These are phyloP conservation scores for Vitis rupestris DNA, from an alignment of 164 flowering plant species.

Conservation along the genomic window DNA sequence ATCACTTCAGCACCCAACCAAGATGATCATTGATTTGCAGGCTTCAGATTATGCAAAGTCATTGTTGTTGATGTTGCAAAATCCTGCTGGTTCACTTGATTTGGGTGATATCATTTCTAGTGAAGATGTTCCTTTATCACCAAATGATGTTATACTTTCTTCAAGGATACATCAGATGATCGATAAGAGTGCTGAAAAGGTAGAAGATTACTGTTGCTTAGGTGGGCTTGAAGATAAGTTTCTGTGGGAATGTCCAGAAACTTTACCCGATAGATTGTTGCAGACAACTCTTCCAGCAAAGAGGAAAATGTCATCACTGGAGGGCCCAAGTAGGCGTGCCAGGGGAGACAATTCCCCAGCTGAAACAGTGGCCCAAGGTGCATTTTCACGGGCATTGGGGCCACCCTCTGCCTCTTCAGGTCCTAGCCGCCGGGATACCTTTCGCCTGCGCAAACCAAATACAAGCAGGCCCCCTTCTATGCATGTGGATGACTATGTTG, in stretches of 20 bases:
- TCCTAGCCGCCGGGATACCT: constrained; percentile 81
- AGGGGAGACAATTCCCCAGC: constrained; percentile 58
- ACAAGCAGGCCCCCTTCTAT: constrained; percentile 99
- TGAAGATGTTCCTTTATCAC: constrained; percentile 17
- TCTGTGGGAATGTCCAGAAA: constrained; percentile 98
- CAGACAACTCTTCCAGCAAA: constrained; percentile 47
- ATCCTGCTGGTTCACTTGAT: constrained; percentile 33
- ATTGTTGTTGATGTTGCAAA: constrained; percentile 54
- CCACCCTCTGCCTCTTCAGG: constrained; percentile 47
- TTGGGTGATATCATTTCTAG: constrained; percentile 31
- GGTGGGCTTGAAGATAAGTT: constrained; percentile 66
- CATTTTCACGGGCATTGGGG: constrained; percentile 60
- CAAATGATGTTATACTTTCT: constrained; percentile 26
- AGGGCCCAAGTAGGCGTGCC: constrained; percentile 63
- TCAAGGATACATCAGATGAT: constrained; percentile 31
- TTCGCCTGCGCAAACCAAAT: constrained; percentile 94
- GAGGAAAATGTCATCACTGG: constrained; percentile 69
- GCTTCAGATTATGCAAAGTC: constrained; percentile 46
- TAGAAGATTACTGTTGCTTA: constrained; percentile 31
- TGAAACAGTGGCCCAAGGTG: constrained; percentile 43
- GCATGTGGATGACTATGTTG: constrained; percentile 99
- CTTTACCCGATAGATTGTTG: constrained; percentile 63
- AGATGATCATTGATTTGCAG: constrained; percentile 32
- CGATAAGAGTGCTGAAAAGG: constrained; percentile 36
- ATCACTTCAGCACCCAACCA: background rate